A percentile compares a stretch with the other conserved stretches of the same genome.
These are phyloP conservation scores for Neospermospora avenae DNA, from an alignment of 2,329 filamentous ascomycete genomes.

Conservation along the genomic window DNA sequence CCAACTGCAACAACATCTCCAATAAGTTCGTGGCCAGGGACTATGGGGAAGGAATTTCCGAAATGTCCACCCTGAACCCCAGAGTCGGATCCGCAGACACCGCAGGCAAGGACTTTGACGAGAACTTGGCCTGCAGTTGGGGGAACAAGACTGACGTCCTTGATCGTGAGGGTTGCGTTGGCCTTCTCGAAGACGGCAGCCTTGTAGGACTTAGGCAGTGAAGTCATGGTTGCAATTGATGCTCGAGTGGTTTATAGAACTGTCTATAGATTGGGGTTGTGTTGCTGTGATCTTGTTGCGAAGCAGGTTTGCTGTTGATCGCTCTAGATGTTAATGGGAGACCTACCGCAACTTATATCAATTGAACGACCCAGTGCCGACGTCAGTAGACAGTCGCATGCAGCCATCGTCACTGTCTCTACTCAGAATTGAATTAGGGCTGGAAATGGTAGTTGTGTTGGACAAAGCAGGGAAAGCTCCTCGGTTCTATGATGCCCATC, in stretches of 20 bases:
- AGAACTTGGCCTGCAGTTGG: slow-evolving; percentile 59
- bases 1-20: slow-evolving; percentile 63
- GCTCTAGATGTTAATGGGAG: background rate
- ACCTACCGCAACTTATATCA: background rate
- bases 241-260: background rate
- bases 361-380: background rate
- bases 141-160: slow-evolving; percentile 55
- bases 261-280: background rate
- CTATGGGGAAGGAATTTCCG: slow-evolving; percentile 55
- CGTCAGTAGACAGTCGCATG: background rate
- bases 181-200: slow-evolving; percentile 57
- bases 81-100: slow-evolving; percentile 65
- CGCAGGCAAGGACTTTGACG: slow-evolving; percentile 68
- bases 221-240: slow-evolving; percentile 20
- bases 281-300: background rate
- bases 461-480: background rate
- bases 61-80: slow-evolving; percentile 46
- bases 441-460: background rate
- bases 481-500: background rate
- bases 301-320: background rate
- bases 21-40: slow-evolving; percentile 70
- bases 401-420: background rate
- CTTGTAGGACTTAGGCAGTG: slow-evolving; percentile 63
- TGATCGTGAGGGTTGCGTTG: slow-evolving; percentile 52
- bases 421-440: background rate